Conservation (phyloP, 176 grass and related monocot species). For the Raddia guianensis region DNA sequence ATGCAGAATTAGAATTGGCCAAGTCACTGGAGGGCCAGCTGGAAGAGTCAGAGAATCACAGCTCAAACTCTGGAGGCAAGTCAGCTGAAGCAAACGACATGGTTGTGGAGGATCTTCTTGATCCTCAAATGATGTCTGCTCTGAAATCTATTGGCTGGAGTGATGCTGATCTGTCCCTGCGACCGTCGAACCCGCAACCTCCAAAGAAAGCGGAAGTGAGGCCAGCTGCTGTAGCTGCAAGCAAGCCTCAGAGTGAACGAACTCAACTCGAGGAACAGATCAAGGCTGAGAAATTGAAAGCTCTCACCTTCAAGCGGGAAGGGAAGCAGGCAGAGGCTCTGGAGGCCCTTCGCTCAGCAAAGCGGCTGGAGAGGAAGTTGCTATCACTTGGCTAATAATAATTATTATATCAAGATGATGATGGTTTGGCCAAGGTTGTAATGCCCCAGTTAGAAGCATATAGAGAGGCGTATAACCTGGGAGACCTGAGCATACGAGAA, state of each 20-base stretch:
- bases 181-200: constrained; percentile 36
- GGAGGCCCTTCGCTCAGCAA: constrained; percentile 79
- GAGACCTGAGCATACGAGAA: constrained; percentile 4
- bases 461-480: constrained; percentile 23
- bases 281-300: constrained; percentile 83
- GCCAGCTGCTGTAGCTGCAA: not conserved
- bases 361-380: constrained; percentile 82
- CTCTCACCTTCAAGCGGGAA: constrained; percentile 71
- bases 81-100: constrained; percentile 41
- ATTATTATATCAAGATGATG: not conserved
- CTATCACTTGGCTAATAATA: constrained; percentile 53
- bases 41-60: constrained; percentile 67
- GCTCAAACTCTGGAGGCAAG: constrained; percentile 45
- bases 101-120: constrained; percentile 75
- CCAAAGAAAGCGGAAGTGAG: constrained; percentile 41
- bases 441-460: not conserved
- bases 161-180: constrained; percentile 44
- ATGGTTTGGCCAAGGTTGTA: not conserved
- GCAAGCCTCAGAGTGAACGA: constrained; percentile 53
- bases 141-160: constrained; percentile 82
- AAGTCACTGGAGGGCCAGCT: constrained; percentile 84
- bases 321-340: constrained; percentile 84
- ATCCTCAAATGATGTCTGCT: constrained; percentile 87
- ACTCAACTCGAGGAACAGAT: constrained; percentile 77
- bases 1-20: constrained; percentile 81